Conservation (phyloP, 2,329 filamentous ascomycete genomes). For the Beauveria rudraprayagi region DNA sequence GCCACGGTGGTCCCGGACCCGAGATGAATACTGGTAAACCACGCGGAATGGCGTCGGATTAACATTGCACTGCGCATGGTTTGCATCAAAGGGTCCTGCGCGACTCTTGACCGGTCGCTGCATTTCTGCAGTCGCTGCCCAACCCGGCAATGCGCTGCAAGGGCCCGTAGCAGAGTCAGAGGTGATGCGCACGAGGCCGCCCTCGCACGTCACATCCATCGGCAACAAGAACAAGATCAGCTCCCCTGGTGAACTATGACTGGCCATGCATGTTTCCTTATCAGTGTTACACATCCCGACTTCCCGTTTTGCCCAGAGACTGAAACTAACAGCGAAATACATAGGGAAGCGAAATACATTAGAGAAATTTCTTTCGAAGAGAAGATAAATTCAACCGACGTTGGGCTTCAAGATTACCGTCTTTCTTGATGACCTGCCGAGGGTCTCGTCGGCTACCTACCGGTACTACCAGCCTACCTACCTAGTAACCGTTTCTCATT, state of each 20-base stretch:
- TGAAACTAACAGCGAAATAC: background rate
- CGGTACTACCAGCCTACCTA: background rate
- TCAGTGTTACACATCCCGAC: too few species aligned
- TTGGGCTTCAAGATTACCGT: background rate
- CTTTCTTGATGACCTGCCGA: background rate
- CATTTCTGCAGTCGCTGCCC: slow-evolving; percentile 1
- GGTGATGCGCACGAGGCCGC: background rate
- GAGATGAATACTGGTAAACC: background rate
- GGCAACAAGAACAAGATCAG: background rate
- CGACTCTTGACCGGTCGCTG: slow-evolving; percentile 2
- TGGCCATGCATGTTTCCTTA: too few species aligned
- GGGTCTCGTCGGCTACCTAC: background rate
- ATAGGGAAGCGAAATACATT: too few species aligned
- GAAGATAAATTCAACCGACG: background rate
- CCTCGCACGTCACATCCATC: background rate
- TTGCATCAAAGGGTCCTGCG: slow-evolving; percentile 2
- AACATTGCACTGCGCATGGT: background rate
- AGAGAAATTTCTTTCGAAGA: too few species aligned
- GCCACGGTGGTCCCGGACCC: background rate
- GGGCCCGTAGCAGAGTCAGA: background rate
- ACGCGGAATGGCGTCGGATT: background rate
- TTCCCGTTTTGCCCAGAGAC: too few species aligned
- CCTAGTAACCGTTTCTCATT: background rate
- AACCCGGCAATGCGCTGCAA: background rate
- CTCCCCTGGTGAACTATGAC: background rate